phyloP scores from a whole-genome alignment of 768 basidiomycete species.

The Suillus decipiens region DNA sequence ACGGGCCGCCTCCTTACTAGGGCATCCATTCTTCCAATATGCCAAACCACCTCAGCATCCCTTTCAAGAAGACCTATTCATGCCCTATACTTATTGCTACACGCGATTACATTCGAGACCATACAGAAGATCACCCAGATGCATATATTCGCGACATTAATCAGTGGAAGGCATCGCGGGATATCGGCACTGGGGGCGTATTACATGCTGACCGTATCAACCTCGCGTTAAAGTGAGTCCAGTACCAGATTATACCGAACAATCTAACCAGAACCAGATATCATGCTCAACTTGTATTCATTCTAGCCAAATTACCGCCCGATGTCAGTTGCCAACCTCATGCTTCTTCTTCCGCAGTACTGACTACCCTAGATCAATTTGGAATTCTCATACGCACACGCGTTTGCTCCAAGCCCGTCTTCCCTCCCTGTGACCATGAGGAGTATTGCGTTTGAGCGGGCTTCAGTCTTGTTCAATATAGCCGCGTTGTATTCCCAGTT shows the following conservation, averaged over 20 bases:
- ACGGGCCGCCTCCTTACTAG: too few relatives aligned
- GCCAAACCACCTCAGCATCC: conserved; percentile 77
- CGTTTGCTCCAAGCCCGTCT: conserved; percentile 50
- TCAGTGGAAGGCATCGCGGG: conserved; percentile 67
- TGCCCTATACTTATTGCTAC: conserved; percentile 56
- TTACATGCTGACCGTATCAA: conserved; percentile 61
- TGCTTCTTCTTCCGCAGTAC: conserved; percentile 16
- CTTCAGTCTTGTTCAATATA: conserved; percentile 80
- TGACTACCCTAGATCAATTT: conserved; percentile 57
- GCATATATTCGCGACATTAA: conserved; percentile 79
- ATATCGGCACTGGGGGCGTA: conserved; percentile 46
- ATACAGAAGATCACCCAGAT: conserved; percentile 78
- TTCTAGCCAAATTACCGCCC: conserved; percentile 80
- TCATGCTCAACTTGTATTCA: conserved; percentile 84
- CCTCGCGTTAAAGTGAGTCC: conserved; percentile 57
- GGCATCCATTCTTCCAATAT: conserved; percentile 25
- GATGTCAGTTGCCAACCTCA: conserved; percentile 50
- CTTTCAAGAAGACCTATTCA: conserved; percentile 69
- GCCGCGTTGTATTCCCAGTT: conserved; percentile 85
- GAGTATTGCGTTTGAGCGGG: conserved; percentile 83
- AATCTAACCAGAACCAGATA: conserved; percentile 55
- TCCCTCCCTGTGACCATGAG: conserved; percentile 61
- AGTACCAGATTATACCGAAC: conserved; percentile 4
- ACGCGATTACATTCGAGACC: conserved; percentile 65
- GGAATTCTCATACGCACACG: conserved; percentile 71